Conservation (phyloP, 345 rosid genomes). For the Eutrema yunnanense region DNA sequence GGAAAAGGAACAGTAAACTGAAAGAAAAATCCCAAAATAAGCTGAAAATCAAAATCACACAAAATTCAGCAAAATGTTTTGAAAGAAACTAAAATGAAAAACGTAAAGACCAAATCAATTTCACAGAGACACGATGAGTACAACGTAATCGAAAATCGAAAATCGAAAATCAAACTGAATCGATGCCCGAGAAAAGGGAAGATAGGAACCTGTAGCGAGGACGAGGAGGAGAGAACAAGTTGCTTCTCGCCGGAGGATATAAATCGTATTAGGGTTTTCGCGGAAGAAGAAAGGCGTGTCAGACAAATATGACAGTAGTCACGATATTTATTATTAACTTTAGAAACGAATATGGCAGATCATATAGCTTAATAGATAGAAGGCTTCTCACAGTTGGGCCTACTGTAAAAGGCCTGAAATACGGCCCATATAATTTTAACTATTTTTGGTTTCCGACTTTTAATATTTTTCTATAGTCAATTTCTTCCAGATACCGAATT, state of each 20-base stretch:
- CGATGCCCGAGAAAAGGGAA: not conserved
- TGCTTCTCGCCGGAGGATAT: not conserved
- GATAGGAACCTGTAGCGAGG: not conserved
- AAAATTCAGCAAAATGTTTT: no score
- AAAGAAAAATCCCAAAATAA: no score
- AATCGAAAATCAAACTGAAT: no score
- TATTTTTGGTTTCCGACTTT: no score
- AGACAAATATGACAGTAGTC: no score
- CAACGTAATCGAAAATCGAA: not conserved
- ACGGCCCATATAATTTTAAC: not conserved
- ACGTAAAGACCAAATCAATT: not conserved
- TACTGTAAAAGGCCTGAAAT: not conserved
- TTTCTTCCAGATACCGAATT: no score
- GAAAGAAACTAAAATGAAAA: not conserved
- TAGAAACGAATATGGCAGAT: not conserved
- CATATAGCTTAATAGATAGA: not conserved
- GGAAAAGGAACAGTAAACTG: not conserved
- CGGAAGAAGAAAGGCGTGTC: not conserved
- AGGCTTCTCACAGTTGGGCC: no score
- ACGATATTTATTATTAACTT: not conserved
- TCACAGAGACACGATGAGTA: not conserved
- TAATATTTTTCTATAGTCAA: no score
- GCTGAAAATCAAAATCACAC: not conserved
- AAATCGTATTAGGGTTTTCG: not conserved
- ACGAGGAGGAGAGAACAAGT: no score